Percentiles rank a stretch among this genome's conserved stretches.
Conservation (phyloP, 2,329 filamentous ascomycete species). For the Alternaria conjuncta region DNA sequence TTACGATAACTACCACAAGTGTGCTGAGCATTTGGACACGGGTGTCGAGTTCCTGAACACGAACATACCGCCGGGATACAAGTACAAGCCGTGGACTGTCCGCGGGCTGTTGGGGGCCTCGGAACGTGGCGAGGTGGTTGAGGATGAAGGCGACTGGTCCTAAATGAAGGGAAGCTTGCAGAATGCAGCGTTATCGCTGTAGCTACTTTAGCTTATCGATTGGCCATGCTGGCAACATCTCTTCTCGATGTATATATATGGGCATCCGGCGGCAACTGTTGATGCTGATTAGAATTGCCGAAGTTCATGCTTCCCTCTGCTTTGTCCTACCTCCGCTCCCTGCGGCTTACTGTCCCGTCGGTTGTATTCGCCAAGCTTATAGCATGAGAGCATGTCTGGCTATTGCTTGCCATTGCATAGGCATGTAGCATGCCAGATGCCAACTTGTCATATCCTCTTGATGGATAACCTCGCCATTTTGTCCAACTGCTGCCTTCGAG, state of each 20-base stretch:
- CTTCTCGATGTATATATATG: constrained; percentile 33
- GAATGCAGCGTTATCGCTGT: not conserved
- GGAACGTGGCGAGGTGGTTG: constrained; percentile 1
- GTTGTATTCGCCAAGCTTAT: constrained; percentile 51
- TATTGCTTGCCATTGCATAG: constrained; percentile 53
- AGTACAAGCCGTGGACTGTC: constrained; percentile 5
- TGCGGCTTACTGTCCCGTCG: constrained; percentile 43
- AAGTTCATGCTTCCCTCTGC: constrained; percentile 50
- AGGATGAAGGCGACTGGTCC: constrained; percentile 2
- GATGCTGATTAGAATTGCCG: constrained; percentile 52
- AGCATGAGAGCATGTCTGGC: constrained; percentile 56
- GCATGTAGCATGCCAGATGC: constrained; percentile 42
- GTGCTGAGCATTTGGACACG: not conserved
- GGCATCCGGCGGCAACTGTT: constrained; percentile 33
- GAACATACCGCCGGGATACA: constrained; percentile 1
- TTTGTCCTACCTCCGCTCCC: constrained; percentile 49
- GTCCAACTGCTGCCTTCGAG: constrained; percentile 36
- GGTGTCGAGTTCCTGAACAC: constrained; percentile 7
- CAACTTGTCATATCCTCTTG: constrained; percentile 45
- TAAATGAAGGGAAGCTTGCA: not conserved
- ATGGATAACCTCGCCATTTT: constrained; percentile 38
- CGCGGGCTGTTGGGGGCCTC: constrained; percentile 1
- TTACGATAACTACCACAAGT: constrained; percentile 9
- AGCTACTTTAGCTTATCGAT: constrained; percentile 2
- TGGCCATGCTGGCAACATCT: constrained; percentile 35